A percentile compares a stretch with the other conserved stretches of the same genome.
Evolutionary conservation across 2,329 filamentous ascomycete species (phyloP).

Genomic region (Neoscytalidium dimidiatum): DNA sequence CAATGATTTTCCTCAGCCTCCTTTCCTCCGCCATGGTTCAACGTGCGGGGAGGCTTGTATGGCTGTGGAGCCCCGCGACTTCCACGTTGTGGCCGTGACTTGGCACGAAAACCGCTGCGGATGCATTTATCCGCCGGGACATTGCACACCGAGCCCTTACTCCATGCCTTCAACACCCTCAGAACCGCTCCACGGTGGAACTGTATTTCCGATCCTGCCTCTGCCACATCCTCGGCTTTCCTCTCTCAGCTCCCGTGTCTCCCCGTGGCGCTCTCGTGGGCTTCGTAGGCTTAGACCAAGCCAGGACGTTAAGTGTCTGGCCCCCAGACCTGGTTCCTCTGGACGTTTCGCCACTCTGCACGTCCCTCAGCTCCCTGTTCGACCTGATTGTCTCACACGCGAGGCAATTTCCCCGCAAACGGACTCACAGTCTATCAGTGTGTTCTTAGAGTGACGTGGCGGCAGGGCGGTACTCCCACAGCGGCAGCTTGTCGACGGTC

Average conservation of each 20-base stretch:
- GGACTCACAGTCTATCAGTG: no score
- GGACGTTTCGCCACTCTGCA: no score
- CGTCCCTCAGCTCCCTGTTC: no score
- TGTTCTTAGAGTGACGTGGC: no score
- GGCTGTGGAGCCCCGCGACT: neutral
- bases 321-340: no score
- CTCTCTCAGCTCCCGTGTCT: neutral
- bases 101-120: neutral
- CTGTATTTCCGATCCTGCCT: neutral
- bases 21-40: neutral
- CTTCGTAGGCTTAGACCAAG: no score
- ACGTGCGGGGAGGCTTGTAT: slow-evolving; percentile 4
- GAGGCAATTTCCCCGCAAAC: no score
- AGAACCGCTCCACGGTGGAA: neutral
- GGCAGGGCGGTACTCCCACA: no score
- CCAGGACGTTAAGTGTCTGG: no score
- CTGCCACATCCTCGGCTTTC: neutral
- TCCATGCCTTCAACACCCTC: neutral
- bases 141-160: neutral
- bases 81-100: neutral
- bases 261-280: neutral
- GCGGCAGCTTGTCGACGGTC: no score
- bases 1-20: neutral
- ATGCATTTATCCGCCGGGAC: slow-evolving; percentile 11
- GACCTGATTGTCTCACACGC: no score